phyloP scores from a whole-genome alignment of 1,284 basidiomycete genomes.

The Microbotryum silenes-acaulis region DNA sequence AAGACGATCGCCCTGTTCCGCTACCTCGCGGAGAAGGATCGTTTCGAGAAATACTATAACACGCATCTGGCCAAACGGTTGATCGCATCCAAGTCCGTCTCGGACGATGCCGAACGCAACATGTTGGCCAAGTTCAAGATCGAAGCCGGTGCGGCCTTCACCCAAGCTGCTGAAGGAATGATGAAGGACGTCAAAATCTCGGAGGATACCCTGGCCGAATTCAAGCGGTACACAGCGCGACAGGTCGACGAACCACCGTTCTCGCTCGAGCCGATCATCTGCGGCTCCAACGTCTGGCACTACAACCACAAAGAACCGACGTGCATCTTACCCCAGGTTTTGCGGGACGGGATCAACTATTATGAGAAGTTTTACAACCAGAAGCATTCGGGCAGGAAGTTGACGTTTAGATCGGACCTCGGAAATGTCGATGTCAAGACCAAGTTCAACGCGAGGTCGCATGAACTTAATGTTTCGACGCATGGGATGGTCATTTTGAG shows the following conservation, averaged over 20 bases:
- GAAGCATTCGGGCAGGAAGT: slow-evolving; percentile 76
- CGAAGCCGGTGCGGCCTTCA: slow-evolving; percentile 94
- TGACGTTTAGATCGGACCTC: slow-evolving; percentile 90
- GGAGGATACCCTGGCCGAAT: slow-evolving; percentile 69
- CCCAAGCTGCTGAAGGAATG: slow-evolving; percentile 98
- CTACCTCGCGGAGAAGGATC: slow-evolving; percentile 89
- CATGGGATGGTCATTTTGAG: slow-evolving; percentile 81
- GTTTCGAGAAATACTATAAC: slow-evolving; percentile 98
- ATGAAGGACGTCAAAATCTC: slow-evolving; percentile 95
- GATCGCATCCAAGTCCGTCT: slow-evolving; percentile 74
- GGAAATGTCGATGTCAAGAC: slow-evolving; percentile 86
- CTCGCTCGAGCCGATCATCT: slow-evolving; percentile 29
- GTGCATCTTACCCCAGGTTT: slow-evolving; percentile 56
- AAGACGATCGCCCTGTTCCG: slow-evolving; percentile 95
- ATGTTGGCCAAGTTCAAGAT: slow-evolving; percentile 98
- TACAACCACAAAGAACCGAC: slow-evolving; percentile 40
- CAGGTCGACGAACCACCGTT: slow-evolving; percentile 23
- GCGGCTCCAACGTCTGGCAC: slow-evolving; percentile 31
- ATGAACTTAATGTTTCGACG: slow-evolving; percentile 91
- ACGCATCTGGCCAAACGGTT: slow-evolving; percentile 88
- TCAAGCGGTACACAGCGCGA: slow-evolving; percentile 45
- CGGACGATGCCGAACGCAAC: slow-evolving; percentile 93
- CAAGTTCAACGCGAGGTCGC: slow-evolving; percentile 66
- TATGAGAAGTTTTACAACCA: slow-evolving; percentile 88
- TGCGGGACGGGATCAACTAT: slow-evolving; percentile 59